phyloP scores from a whole-genome alignment of 495 filamentous ascomycete species.

The Annulohypoxylon nitens region DNA sequence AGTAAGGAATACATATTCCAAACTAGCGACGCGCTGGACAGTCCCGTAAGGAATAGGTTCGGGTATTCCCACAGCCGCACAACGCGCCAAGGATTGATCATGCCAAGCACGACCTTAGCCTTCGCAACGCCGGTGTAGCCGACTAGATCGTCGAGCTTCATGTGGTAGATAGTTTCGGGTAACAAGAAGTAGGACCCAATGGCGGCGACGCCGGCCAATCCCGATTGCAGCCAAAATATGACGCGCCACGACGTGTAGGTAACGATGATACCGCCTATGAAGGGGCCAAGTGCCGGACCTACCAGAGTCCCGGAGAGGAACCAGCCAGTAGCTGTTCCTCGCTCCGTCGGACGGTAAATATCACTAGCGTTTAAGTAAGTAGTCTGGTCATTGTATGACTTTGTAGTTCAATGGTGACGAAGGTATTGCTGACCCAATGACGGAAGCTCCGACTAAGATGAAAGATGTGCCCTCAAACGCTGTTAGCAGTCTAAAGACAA shows the following conservation, averaged over 20 bases:
- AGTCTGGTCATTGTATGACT: not conserved
- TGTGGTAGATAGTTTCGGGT: slow-evolving; percentile 76
- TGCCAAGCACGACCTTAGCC: slow-evolving; percentile 65
- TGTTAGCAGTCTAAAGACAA: slow-evolving; percentile 76
- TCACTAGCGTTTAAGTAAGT: slow-evolving; percentile 58
- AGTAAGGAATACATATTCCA: slow-evolving; percentile 82
- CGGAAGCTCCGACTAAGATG: slow-evolving; percentile 72
- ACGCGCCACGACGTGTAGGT: slow-evolving; percentile 76
- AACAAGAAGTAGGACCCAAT: slow-evolving; percentile 73
- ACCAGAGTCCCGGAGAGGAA: slow-evolving; percentile 77
- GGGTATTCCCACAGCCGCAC: slow-evolving; percentile 72
- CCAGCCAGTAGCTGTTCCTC: slow-evolving; percentile 77
- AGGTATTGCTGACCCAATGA: slow-evolving; percentile 60
- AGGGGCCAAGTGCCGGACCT: slow-evolving; percentile 78
- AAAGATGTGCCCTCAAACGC: slow-evolving; percentile 81
- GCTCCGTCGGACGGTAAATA: slow-evolving; percentile 73
- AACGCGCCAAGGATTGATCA: slow-evolving; percentile 74
- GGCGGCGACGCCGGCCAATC: slow-evolving; percentile 67
- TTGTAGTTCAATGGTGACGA: slow-evolving; percentile 5
- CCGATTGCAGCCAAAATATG: slow-evolving; percentile 81
- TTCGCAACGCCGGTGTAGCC: slow-evolving; percentile 64
- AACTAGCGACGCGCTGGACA: slow-evolving; percentile 72
- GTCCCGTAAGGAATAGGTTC: slow-evolving; percentile 71
- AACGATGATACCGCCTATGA: slow-evolving; percentile 76
- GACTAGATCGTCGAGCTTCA: slow-evolving; percentile 66